Evolutionary conservation across 768 basidiomycete species (phyloP).

Genomic region (Panaeolus papilionaceus): DNA sequence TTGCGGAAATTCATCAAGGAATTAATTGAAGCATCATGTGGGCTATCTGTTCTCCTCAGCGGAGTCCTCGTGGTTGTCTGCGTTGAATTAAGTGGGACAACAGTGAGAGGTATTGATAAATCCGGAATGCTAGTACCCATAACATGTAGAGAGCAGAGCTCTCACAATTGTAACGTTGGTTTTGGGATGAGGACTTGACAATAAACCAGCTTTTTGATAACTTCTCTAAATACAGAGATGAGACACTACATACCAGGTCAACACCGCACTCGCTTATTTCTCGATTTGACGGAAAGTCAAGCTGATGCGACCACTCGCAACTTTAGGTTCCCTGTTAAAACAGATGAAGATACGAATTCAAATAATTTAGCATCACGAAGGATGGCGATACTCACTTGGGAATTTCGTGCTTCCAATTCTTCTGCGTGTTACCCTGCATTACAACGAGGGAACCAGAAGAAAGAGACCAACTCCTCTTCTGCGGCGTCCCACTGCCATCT

Average conservation of each 20-base stretch:
- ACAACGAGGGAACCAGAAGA: constrained; percentile 35
- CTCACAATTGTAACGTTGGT: no score
- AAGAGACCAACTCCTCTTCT: constrained; percentile 32
- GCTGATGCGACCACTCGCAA: constrained; percentile 37
- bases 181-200: no score
- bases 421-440: constrained; percentile 40
- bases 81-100: neutral
- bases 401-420: constrained; percentile 40
- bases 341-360: neutral
- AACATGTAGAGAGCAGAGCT: no score
- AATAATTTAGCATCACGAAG: neutral
- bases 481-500: neutral
- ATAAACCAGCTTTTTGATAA: neutral
- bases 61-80: neutral
- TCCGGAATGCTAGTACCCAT: no score
- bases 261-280: neutral
- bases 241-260: neutral
- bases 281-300: constrained; percentile 37
- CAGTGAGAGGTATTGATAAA: no score
- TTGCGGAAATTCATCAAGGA: neutral
- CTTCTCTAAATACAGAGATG: neutral
- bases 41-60: neutral
- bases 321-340: constrained; percentile 32
- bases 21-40: neutral
- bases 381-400: constrained; percentile 31